Evolutionary conservation across 768 basidiomycete genomes (phyloP).

Genomic region (Cystofilobasidium capitatum): DNA sequence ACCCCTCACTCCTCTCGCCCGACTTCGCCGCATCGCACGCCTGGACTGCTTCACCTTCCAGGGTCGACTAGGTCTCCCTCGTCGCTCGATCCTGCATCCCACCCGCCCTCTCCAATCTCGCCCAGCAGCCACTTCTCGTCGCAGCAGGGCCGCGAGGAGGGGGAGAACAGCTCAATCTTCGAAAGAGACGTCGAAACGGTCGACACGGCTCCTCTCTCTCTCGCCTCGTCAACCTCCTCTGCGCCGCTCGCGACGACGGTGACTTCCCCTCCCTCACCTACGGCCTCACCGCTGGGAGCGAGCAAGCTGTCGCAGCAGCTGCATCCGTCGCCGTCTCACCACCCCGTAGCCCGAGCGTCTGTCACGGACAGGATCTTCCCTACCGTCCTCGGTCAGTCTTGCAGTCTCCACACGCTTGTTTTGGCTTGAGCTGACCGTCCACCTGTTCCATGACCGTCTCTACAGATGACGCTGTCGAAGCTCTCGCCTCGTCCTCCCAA

Average conservation of each 20-base stretch:
- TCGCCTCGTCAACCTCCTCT: background rate
- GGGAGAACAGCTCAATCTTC: slow-evolving; percentile 7
- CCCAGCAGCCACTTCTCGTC: background rate
- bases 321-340: background rate
- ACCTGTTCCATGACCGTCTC: background rate
- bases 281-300: background rate
- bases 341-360: slow-evolving; percentile 10
- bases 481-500: slow-evolving; percentile 4
- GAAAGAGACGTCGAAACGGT: slow-evolving; percentile 12
- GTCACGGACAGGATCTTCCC: slow-evolving; percentile 15
- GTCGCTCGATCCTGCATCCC: background rate
- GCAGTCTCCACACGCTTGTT: background rate
- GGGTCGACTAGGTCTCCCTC: background rate
- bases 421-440: background rate
- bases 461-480: slow-evolving; percentile 16
- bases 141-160: slow-evolving; percentile 5
- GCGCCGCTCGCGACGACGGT: background rate
- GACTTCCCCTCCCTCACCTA: background rate
- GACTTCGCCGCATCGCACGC: slow-evolving; percentile 5
- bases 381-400: background rate
- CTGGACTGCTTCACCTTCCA: background rate
- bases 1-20: slow-evolving; percentile 18
- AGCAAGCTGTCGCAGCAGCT: background rate
- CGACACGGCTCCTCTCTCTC: slow-evolving; percentile 1
- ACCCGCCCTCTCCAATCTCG: slow-evolving; percentile 6